Base-by-base conservation (phyloP, 116 monocot genomes). In the Zostera marina region DNA sequence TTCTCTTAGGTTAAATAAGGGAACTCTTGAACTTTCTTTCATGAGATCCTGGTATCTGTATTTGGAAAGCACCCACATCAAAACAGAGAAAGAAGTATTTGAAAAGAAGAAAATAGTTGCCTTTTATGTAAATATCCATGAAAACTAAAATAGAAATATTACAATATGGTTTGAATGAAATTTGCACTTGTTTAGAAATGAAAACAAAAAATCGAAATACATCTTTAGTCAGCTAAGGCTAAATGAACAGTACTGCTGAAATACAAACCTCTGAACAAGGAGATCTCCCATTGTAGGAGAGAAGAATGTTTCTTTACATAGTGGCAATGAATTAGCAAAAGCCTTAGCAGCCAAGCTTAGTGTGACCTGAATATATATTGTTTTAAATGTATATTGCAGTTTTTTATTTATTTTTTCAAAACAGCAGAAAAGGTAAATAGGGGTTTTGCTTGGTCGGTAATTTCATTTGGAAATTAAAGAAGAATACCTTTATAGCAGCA, bases 241-340 rank as follows among this genome's bases (percentile, higher is more conserved):
- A 49, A 49, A 49, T 49, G 20, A 49, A 8, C 49, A 15, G 20
- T 17, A 15, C 8, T 9, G 12, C 9, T 16, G 20, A 49, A 15
- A 8, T 52, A 64, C 58, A 38, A 67, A 85, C 86, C 79, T 64
- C 54, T 70, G 56, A 23, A 86, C 82, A 14, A 73, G 44, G 19
- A 74, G 62, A 67, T 82, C 80, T 43, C 86, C 80, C 79, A 91
- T 79, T 75, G 73, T 58, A 58, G 91, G 63, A 16, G 91, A 85
- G 73, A 91, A 91, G 64, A 91, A 91, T 66, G 91, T 91, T 67
- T 91, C 86, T 53, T 77, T 91, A 55, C 91, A 91, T 16, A 91
- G 77, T 24, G 86, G 60, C 67, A 86, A 77, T 10, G 82, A 82
- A 69, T 66, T 82, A 63, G 74, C 68, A 71, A 80, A 91, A 53